Base-by-base conservation (phyloP, 192 early-diverging fungal genomes). In the Linnemannia zychae region DNA sequence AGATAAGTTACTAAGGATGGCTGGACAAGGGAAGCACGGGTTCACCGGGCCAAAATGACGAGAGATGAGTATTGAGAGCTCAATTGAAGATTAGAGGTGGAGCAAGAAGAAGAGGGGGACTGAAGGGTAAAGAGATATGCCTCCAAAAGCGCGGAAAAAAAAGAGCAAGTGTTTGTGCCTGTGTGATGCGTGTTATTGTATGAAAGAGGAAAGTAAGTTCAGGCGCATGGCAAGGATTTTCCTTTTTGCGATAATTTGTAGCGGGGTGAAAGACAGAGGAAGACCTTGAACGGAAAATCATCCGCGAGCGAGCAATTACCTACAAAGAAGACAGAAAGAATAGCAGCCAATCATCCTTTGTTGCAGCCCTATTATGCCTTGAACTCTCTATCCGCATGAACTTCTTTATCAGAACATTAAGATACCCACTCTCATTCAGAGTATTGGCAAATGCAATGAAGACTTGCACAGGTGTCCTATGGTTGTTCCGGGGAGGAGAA, bases 141-240 rank as follows among this genome's bases (percentile, higher is more conserved):
- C 0, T 13, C 24, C 24, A 4, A 31, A 60, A 24, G n/a, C 9
- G 53, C 53, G 53, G 24, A 60, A 60, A 60, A 60, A 60, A 60
- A n/a, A 6, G 16, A n/a, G 52, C 52, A 22, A 18, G 16, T 57
- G 53, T 11, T 20, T n/a, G 53, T 28, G 20, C 49, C 48, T 50
- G 52, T 53, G 53, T 60, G 24, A 28, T 63, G 57, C 57, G 2
- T 63, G 57, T 63, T 5, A n/a, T 11, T 57, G 7, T 11, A 57
- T 11, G n/a, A 63, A 63, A 63, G 57, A 63, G 13, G 57, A 60
- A 60, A 63, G 57, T 31, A 63, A 11, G 57, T 63, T 63, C 57
- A 15, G 57, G 57, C 57, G 57, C 57, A 63, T 63, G 57, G 31
- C 57, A 63, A 63, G 57, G 57, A 63, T 63, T 63, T 63, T 63